Conservation (phyloP, 768 basidiomycete species). For the Trametes cubensis region DNA sequence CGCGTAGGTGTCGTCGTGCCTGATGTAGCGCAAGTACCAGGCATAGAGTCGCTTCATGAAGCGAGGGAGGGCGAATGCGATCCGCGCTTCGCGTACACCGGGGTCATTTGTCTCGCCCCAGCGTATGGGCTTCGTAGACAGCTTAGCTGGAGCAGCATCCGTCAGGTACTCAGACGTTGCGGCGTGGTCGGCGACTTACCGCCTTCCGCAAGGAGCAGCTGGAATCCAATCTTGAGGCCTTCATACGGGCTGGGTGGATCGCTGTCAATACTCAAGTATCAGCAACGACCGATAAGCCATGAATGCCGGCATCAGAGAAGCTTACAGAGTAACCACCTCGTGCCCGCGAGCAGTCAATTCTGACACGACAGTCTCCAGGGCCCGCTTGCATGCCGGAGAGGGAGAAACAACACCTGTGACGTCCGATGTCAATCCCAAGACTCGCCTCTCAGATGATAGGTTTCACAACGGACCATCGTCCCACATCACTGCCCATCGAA, state of each 20-base stretch:
- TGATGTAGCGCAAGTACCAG: conserved; percentile 32
- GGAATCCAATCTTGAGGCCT: conserved; percentile 27
- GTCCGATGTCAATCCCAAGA: neutral
- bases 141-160: conserved; percentile 18
- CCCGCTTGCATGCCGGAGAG: conserved; percentile 45
- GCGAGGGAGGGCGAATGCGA: conserved; percentile 29
- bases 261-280: conserved; percentile 24
- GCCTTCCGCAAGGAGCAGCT: conserved; percentile 31
- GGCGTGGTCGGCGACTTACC: conserved; percentile 17
- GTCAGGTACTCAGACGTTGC: neutral
- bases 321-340: conserved; percentile 42
- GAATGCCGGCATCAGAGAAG: neutral
- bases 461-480: conserved; percentile 38
- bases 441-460: neutral
- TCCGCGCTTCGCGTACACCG: conserved; percentile 26
- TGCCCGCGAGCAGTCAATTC: conserved; percentile 42
- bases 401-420: conserved; percentile 37
- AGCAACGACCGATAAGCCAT: too few relatives aligned
- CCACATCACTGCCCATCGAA: conserved; percentile 48
- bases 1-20: conserved; percentile 29
- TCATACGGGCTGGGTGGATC: conserved; percentile 33
- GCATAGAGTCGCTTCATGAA: conserved; percentile 33
- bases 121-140: conserved; percentile 27
- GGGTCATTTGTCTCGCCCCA: conserved; percentile 31
- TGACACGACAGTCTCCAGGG: conserved; percentile 39